These are phyloP conservation scores for Penicillium griseofulvum DNA, from an alignment of 2,329 filamentous ascomycete genomes.

Conservation along the genomic window DNA sequence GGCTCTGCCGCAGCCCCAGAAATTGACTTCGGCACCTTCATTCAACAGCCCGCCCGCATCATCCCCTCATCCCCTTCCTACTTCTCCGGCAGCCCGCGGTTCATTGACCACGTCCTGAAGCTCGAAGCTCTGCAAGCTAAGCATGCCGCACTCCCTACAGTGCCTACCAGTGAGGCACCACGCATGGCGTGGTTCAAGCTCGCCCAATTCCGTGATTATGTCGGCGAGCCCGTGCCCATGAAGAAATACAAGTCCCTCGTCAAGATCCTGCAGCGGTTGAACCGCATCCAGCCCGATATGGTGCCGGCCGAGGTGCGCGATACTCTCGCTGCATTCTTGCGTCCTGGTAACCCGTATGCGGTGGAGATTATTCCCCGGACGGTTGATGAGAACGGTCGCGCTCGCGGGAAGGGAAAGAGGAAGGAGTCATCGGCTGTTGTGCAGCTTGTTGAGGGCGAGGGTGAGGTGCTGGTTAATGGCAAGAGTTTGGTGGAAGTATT, in stretches of 20 bases:
- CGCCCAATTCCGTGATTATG: constrained; percentile 67
- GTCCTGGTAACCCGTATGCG: constrained; percentile 68
- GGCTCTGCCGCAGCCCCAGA: constrained; percentile 28
- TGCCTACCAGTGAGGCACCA: constrained; percentile 64
- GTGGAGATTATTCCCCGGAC: constrained; percentile 60
- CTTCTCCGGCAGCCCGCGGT: constrained; percentile 80
- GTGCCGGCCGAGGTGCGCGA: constrained; percentile 67
- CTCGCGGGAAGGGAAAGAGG: constrained; percentile 76
- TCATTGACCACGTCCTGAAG: constrained; percentile 78
- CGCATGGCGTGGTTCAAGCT: constrained; percentile 78
- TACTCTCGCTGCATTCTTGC: constrained; percentile 68
- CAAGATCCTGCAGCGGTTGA: constrained; percentile 72
- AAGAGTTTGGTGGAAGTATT: constrained; percentile 80
- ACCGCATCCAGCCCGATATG: constrained; percentile 77
- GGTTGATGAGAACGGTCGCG: constrained; percentile 74
- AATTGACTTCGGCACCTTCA: constrained; percentile 33
- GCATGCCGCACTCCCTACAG: constrained; percentile 69
- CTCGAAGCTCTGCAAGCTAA: constrained; percentile 70
- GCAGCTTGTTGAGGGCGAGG: constrained; percentile 87
- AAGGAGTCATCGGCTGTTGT: constrained; percentile 85
- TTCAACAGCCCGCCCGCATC: constrained; percentile 61
- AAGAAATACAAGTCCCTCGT: constrained; percentile 78
- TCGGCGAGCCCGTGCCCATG: constrained; percentile 70
- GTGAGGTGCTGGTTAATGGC: constrained; percentile 86
- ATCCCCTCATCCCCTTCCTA: constrained; percentile 88